Conservation (phyloP, 78 protist genomes). For the Cyanophora paradoxa region DNA sequence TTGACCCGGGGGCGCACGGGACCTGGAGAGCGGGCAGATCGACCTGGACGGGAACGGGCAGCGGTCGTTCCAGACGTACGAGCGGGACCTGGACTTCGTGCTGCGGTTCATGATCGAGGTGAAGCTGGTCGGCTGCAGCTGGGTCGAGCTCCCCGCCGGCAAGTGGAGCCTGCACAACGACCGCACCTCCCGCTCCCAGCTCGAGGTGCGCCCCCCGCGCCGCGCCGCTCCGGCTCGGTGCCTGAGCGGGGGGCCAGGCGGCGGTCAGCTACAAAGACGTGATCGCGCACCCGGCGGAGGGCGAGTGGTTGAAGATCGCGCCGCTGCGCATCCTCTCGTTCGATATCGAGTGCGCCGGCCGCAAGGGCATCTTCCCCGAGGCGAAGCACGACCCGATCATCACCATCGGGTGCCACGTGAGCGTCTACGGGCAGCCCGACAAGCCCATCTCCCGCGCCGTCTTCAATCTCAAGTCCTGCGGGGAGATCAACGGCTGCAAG, state of each 20-base stretch:
- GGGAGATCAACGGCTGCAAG: no score
- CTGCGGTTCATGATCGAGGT: slow-evolving; percentile 94
- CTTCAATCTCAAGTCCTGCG: no score
- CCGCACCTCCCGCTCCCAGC: slow-evolving; percentile 25
- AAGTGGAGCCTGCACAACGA: slow-evolving; percentile 36
- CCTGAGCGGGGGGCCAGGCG: background rate
- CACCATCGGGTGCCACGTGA: no score
- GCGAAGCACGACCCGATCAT: slow-evolving; percentile 94
- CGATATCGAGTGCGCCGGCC: slow-evolving; percentile 93
- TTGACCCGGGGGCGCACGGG: background rate
- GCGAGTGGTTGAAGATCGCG: slow-evolving; percentile 77
- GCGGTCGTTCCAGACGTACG: slow-evolving; percentile 71
- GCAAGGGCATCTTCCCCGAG: slow-evolving; percentile 94
- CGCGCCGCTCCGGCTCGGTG: background rate
- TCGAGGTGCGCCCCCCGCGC: no score
- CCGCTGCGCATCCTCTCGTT: slow-evolving; percentile 93
- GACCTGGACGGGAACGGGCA: slow-evolving; percentile 9
- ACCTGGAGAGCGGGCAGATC: no score
- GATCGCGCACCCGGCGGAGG: slow-evolving; percentile 44
- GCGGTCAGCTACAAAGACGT: slow-evolving; percentile 10
- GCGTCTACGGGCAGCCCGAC: no score
- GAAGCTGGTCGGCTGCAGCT: slow-evolving; percentile 40
- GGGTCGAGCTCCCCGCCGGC: slow-evolving; percentile 80
- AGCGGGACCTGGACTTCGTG: slow-evolving; percentile 80
- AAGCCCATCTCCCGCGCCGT: no score